Base-by-base conservation (phyloP, 2,329 filamentous ascomycete genomes). In the Zymoseptoria ardabiliae region DNA sequence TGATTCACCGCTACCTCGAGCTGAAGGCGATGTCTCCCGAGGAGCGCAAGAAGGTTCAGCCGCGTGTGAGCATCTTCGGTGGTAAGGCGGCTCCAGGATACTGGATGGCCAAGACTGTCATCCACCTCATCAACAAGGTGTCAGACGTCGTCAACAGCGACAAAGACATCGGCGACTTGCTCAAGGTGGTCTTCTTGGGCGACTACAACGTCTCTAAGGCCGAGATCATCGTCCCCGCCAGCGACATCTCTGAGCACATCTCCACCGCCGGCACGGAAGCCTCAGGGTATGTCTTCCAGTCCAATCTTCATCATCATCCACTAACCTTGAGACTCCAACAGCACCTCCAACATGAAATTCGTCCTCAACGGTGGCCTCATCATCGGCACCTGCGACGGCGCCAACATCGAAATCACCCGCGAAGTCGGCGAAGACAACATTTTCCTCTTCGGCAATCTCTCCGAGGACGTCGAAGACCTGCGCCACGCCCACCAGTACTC, bases 161-260 rank as follows among this genome's bases (percentile, higher is more conserved):
- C 70, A 81, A 85, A 50, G 94, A 97, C 35, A 87, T 97, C 71
- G 93, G 93, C 30, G 93, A 97, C 71, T 81, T 96, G 28, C 83
- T 99, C 72, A 99, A 99, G 82, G 94, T 99, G 56, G 86, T 99
- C 71, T 99, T 97, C 81, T 77, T 99, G 57, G 91, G 95, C 72
- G 94, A 99, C 77, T 99, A 99, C 83, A 99, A 99, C 67, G 94
- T 99, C 71, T 96, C 91, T 84, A 99, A 99, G 81, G 94, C 94
- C 2, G 94, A 99, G 78, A 92, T 97, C 71, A 97, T 99, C 70
- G 85, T 85, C 65, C 94, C 94, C 11, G 94, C 94, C 11, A 96
- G 91, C 20, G 94, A 99, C 70, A 87, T 99, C 70, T 96, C 91
- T 76, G 94, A 99, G 79, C 94, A 99, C 74, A 99, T 99, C 71